A percentile compares a stretch with the other conserved stretches of the same genome.
Evolutionary conservation across 2,329 filamentous ascomycete genomes (phyloP).

Genomic region (Pleoardoris graminearum): DNA sequence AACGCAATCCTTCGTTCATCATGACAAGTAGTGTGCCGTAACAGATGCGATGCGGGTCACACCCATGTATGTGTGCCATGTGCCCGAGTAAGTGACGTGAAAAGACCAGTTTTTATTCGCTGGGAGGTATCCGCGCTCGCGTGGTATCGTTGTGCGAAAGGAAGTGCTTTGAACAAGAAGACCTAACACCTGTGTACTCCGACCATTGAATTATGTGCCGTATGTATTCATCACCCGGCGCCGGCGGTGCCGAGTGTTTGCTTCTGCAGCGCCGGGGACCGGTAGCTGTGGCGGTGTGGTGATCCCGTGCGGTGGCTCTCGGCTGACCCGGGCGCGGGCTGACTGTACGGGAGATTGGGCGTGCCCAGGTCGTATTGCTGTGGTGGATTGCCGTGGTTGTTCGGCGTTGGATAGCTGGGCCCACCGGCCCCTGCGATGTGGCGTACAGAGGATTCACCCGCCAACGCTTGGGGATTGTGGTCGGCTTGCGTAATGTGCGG

Average conservation of each 20-base stretch:
- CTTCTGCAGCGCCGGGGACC: conserved; percentile 42
- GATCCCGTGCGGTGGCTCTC: conserved; percentile 43
- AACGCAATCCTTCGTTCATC: conserved; percentile 14
- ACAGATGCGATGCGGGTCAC: conserved; percentile 10
- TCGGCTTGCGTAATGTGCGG: conserved; percentile 73
- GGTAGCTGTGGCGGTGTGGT: conserved; percentile 45
- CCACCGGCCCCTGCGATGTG: conserved; percentile 58
- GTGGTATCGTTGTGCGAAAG: conserved; percentile 21
- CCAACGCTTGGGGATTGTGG: conserved; percentile 82
- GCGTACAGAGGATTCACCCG: conserved; percentile 81
- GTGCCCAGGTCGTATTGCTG: conserved; percentile 37
- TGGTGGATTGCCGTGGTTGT: conserved; percentile 32
- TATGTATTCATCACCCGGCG: conserved; percentile 31
- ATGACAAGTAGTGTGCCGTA: conserved; percentile 15
- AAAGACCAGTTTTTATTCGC: conserved; percentile 8
- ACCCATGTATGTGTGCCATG: conserved; percentile 4
- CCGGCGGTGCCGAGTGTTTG: conserved; percentile 44
- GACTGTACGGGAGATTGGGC: conserved; percentile 40
- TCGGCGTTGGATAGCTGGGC: conserved; percentile 18
- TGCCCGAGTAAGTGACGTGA: conserved; percentile 9
- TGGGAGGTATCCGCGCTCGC: conserved; percentile 15
- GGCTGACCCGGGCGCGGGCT: conserved; percentile 37
- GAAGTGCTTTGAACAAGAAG: conserved; percentile 17
- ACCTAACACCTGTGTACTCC: conserved; percentile 29
- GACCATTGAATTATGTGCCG: conserved; percentile 15